phyloP scores from a whole-genome alignment of 441 rosid species.

The Lepidium campestre region DNA sequence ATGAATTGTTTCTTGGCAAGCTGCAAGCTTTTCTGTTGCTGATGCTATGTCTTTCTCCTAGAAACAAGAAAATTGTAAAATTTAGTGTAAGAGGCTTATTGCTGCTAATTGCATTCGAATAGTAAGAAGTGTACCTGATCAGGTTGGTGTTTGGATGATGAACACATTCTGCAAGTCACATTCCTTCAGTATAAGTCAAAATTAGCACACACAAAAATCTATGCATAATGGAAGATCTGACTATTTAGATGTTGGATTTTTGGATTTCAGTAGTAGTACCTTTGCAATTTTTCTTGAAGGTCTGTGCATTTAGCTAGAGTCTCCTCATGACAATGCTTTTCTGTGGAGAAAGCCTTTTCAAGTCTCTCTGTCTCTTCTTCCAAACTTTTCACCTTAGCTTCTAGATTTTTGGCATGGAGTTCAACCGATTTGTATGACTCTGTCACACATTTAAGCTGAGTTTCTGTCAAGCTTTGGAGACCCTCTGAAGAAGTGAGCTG shows the following conservation, averaged over 20 bases:
- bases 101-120: neutral
- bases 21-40: conserved; percentile 51
- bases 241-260: neutral
- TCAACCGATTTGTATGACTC: conserved; percentile 53
- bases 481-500: conserved; percentile 32
- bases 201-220: conserved; percentile 11
- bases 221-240: neutral
- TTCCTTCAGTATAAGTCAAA: conserved; percentile 23
- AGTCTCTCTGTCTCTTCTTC: conserved; percentile 32
- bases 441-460: conserved; percentile 55
- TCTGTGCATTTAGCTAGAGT: conserved; percentile 38
- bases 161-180: conserved; percentile 23
- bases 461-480: conserved; percentile 39
- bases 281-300: conserved; percentile 40
- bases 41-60: conserved; percentile 46
- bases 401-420: conserved; percentile 27
- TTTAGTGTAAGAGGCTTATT: neutral
- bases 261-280: conserved; percentile 24
- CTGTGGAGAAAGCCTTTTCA: conserved; percentile 33
- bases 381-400: conserved; percentile 36
- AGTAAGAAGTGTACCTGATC: conserved; percentile 33
- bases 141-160: conserved; percentile 30
- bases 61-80: neutral
- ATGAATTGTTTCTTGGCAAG: conserved; percentile 53
- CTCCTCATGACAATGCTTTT: conserved; percentile 36